Evolutionary conservation across 1,139 yeast genomes (phyloP), one percentile per base, ranked within the genome.

Genomic region (Spathaspora sp.): DNA sequence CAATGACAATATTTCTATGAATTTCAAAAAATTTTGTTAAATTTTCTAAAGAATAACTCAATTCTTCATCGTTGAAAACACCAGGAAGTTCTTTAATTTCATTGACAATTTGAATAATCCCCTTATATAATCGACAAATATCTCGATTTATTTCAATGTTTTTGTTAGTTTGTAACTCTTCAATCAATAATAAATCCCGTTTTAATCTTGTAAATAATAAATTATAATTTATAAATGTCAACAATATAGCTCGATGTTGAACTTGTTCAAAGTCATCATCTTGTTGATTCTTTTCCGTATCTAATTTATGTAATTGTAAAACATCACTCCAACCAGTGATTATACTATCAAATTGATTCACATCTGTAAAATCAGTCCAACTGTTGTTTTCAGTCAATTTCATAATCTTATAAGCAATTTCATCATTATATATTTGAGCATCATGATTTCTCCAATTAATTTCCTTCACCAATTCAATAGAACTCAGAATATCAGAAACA

Each of bases 21-120:
- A 77, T 67, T 16, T 59, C 55, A 59, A 72, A 84, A 55, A 68
- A 86, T n/a, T 59, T 57, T 31, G 67, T 68, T 56, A 86, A 64
- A 15, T 73, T 60, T 17, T 74, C 78, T 47, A 90, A 70, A 10
- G 87, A 79, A 15, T 68, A 65, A 51, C 70, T 63, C 46, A 91
- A 72, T 29, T 78, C 84, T 46, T 87, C 95, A 59, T 89, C 96
- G 48, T 88, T 87, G 59, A 86, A 83, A 18, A 91, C 96, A 73
- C 98, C 98, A 0, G 97, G 96, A 45, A 91, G 74, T 51, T 89
- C 96, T 58, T 78, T 73, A 43, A 89, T 65, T 54, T 86, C 85
- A 6, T 67, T 67, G 25, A 84, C 64, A 33, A 81, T 76, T 27
- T 70, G 43, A 16, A 77, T 60, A 43, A 82, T 76, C 11, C 76